Base-by-base conservation (phyloP, 1,139 yeast species). In the Pneumocystis jirovecii region DNA sequence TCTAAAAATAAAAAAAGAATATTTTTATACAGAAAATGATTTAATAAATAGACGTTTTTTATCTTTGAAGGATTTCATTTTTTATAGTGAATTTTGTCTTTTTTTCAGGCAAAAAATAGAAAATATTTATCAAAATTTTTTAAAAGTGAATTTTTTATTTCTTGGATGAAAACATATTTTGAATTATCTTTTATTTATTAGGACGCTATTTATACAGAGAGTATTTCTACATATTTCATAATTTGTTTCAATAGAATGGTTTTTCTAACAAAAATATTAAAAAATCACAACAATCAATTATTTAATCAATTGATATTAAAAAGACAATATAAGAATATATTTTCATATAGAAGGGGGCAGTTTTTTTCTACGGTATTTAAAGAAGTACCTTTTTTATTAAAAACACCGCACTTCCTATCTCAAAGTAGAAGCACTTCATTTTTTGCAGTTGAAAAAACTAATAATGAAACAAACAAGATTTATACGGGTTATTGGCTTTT, bases 401-500 rank as follows among this genome's bases (percentile, higher is more conserved):
- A 12, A 50, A 8, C 7, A 10, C 10, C 34, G 12, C 7, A 19
- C 19, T 19, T 3, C 25, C 21, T 10, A 50, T 50, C 4, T 19
- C 29, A 50, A 50, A 50, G 25, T 50, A 50, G 3, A 50, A 15
- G 29, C 19, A 50, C 4, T 25, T 4, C 8, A 25, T 4, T 12
- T 25, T 50, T 50, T 12, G 4, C 17, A 31, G 10, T 17, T 39
- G 29, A 39, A 60, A 21, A 21, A 60, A 42, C 10, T 60, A 60
- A 60, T 4, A 42, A 1, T 12, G 40, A 21, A 5, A 10, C 59
- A 57, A 65, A 68, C 12, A 61, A 63, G 10, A 60, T 63, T 17
- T 72, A 77, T 39, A 93, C 89, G 5, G 97, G 96, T 0, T 88
- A 87, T 73, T 87, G 97, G 91, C 81, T 95, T 64, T 77, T 93